These are phyloP conservation scores for Phtheirospermum japonicum DNA, from an alignment of 257 asterid species.

Conservation along the genomic window DNA sequence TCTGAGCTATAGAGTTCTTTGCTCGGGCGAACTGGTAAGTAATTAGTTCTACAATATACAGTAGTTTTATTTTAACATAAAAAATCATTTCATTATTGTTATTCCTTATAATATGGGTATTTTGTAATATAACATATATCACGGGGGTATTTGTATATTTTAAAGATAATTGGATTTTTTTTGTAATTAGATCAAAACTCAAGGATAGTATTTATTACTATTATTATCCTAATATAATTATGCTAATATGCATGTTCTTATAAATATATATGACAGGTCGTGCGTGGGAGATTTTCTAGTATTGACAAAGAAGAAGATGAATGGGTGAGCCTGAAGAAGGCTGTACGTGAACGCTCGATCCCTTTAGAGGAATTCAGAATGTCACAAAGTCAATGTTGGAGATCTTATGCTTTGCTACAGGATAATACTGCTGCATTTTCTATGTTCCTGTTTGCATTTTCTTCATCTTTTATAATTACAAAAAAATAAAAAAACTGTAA, in stretches of 20 bases:
- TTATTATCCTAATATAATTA: background rate
- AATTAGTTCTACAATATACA: too few species aligned
- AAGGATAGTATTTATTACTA: background rate
- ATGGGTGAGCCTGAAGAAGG: conserved; percentile 69
- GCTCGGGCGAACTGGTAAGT: too few species aligned
- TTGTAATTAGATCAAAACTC: background rate
- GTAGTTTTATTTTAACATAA: too few species aligned
- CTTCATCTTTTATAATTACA: too few species aligned
- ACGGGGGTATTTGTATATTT: background rate
- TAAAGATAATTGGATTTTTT: background rate
- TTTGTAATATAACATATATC: background rate
- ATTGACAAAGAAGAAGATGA: conserved; percentile 78
- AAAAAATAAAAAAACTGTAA: too few species aligned
- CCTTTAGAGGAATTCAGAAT: conserved; percentile 76
- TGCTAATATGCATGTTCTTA: background rate
- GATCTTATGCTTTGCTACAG: too few species aligned
- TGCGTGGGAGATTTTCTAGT: conserved; percentile 83
- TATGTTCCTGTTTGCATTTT: too few species aligned
- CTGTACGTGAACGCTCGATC: conserved; percentile 79
- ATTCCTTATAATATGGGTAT: conserved; percentile 42
- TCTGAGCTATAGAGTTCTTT: too few species aligned
- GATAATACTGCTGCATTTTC: too few species aligned
- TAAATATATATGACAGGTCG: conserved; percentile 56
- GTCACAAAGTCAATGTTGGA: too few species aligned
- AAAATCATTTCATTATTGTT: too few species aligned